Conservation (phyloP, 2,329 filamentous ascomycete genomes). For the Botrytis deweyae region DNA sequence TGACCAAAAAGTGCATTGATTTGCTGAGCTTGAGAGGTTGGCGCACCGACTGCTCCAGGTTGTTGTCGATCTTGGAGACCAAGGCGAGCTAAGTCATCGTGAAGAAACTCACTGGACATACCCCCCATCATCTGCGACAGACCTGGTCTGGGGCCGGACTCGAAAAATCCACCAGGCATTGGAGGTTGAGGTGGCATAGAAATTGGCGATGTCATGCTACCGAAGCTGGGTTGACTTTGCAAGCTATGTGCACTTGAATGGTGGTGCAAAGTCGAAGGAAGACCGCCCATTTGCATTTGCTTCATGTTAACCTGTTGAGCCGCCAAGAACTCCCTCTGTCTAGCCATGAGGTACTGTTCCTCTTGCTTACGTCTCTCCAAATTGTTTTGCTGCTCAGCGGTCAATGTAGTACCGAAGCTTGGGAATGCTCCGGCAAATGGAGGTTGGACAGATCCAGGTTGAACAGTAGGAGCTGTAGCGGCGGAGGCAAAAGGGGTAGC, state of each 20-base stretch:
- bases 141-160: slow-evolving; percentile 49
- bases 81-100: slow-evolving; percentile 74
- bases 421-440: slow-evolving; percentile 93
- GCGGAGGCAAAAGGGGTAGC: slow-evolving; percentile 39
- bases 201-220: slow-evolving; percentile 87
- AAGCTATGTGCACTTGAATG: slow-evolving; percentile 94
- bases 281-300: slow-evolving; percentile 64
- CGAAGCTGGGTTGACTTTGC: slow-evolving; percentile 95
- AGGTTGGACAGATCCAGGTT: slow-evolving; percentile 69
- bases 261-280: slow-evolving; percentile 67
- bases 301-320: slow-evolving; percentile 79
- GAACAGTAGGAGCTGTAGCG: slow-evolving; percentile 46
- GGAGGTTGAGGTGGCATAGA: slow-evolving; percentile 57
- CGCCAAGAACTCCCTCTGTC: slow-evolving; percentile 89
- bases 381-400: slow-evolving; percentile 97
- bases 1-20: slow-evolving; percentile 37
- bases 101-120: slow-evolving; percentile 54
- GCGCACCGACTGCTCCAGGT: slow-evolving; percentile 28
- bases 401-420: slow-evolving; percentile 92
- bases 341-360: slow-evolving; percentile 94
- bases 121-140: slow-evolving; percentile 42
- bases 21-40: slow-evolving; percentile 36
- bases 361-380: slow-evolving; percentile 95
- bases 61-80: slow-evolving; percentile 47
- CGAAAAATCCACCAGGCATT: slow-evolving; percentile 61